Evolutionary conservation across 257 asterid genomes (phyloP).

Genomic region (Salvia rosmarinus): DNA sequence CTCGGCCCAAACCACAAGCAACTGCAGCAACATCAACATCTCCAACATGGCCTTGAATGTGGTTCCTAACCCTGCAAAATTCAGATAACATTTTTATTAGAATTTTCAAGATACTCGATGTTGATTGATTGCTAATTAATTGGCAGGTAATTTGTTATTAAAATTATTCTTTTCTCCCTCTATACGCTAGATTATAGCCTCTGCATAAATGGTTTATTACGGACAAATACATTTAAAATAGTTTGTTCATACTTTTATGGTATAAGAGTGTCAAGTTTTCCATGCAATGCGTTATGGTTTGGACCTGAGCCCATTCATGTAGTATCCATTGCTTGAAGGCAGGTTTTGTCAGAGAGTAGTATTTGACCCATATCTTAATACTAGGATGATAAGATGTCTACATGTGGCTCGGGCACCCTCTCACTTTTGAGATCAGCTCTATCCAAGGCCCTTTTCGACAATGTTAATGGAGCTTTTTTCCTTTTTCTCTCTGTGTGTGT

Average conservation of each 20-base stretch:
- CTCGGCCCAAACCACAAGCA: constrained; percentile 97
- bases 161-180: background rate
- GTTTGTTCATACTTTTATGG: background rate
- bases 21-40: constrained; percentile 98
- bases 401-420: background rate
- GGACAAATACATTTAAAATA: background rate
- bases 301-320: background rate
- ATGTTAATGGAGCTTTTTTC: background rate
- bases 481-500: background rate
- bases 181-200: background rate
- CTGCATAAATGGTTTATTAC: background rate
- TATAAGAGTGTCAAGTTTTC: constrained; percentile 9
- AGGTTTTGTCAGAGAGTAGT: background rate
- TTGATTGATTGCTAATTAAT: background rate
- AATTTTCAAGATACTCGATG: background rate
- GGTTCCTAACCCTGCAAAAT: constrained; percentile 68
- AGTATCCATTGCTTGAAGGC: background rate
- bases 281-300: background rate
- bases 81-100: constrained; percentile 15
- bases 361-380: background rate
- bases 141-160: background rate
- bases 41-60: constrained; percentile 67
- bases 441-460: background rate
- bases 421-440: background rate
- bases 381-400: background rate